Evolutionary conservation across 108 stramenopile species (phyloP).

Genomic region (Nitzschia putrida): DNA sequence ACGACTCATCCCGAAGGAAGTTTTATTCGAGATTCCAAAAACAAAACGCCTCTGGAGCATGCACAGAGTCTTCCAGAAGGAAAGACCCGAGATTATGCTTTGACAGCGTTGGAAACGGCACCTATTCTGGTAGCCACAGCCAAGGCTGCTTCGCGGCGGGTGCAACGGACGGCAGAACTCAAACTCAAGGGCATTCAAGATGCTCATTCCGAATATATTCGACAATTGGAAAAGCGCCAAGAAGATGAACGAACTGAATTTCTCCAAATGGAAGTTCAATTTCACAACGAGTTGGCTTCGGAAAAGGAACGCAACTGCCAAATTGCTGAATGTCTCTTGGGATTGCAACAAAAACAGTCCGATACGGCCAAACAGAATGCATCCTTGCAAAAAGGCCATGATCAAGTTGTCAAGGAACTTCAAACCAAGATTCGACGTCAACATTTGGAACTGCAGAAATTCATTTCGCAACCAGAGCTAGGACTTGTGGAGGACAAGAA

Average conservation of each 20-base stretch:
- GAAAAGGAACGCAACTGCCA: slow-evolving; percentile 40
- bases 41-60: slow-evolving; percentile 31
- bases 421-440: background rate
- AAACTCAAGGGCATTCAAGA: slow-evolving; percentile 16
- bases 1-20: slow-evolving; percentile 29
- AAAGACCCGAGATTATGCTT: slow-evolving; percentile 8
- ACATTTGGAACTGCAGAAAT: background rate
- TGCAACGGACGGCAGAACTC: background rate
- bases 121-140: slow-evolving; percentile 35
- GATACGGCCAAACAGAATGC: background rate
- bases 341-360: background rate
- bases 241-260: slow-evolving; percentile 15
- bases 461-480: background rate
- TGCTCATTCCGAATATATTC: slow-evolving; percentile 22
- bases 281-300: slow-evolving; percentile 20
- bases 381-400: background rate
- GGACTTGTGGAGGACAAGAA: background rate
- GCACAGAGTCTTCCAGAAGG: slow-evolving; percentile 4
- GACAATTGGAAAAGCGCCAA: slow-evolving; percentile 21
- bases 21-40: slow-evolving; percentile 18
- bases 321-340: slow-evolving; percentile 19
- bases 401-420: background rate
- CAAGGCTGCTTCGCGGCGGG: slow-evolving; percentile 18
- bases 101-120: slow-evolving; percentile 27
- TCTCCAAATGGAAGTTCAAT: slow-evolving; percentile 13